Evolutionary conservation across 164 flowering plant species (phyloP), one percentile per base, ranked within the genome.

Genomic region (Liquidambar formosana): DNA sequence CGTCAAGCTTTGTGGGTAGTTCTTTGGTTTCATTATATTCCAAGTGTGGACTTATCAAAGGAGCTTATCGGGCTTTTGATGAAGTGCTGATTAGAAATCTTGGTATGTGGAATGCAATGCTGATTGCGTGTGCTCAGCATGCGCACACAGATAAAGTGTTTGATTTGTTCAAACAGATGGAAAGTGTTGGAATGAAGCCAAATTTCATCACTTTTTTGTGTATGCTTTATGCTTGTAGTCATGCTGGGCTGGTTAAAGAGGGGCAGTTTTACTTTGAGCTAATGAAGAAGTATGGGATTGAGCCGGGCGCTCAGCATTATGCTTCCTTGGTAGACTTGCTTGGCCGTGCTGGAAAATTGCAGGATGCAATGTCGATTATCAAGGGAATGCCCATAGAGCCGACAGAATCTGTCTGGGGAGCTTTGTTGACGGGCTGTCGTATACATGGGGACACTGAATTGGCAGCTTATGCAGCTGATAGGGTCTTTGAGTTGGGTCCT

Each of bases 41-140:
- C 0, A 91, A 89, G 70, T 86, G 96, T 67, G 99, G 97, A 3
- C 72, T 84, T 10, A 76, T 91, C 19, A 91, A 89, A 61, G 85
- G 73, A 41, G 89, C 93, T 56, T 82, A 81, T 45, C 73, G 66
- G 49, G 82, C 84, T 49, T 93, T 93, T 63, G 71, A 77, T 63
- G 92, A 89, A 57, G 78, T 86, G 22, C 70, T 71, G 0, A 65
- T 64, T n/a, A 87, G 73, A 77, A 93, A 93, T 74, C 78, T 95
- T 46, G 99, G 97, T 9, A 78, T 88, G 73, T 95, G 98, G 99
- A 95, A 95, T 70, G 75, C 97, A 0, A 86, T 95, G 90, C 58
- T 90, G 81, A 85, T 80, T 58, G 96, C 96, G 0, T 92, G 90
- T 61, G 92, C 99, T 5, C 98, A 96, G 67, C 98, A 96, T 70